Base-by-base conservation (phyloP, 441 rosid species). In the Macaranga tanarius region DNA sequence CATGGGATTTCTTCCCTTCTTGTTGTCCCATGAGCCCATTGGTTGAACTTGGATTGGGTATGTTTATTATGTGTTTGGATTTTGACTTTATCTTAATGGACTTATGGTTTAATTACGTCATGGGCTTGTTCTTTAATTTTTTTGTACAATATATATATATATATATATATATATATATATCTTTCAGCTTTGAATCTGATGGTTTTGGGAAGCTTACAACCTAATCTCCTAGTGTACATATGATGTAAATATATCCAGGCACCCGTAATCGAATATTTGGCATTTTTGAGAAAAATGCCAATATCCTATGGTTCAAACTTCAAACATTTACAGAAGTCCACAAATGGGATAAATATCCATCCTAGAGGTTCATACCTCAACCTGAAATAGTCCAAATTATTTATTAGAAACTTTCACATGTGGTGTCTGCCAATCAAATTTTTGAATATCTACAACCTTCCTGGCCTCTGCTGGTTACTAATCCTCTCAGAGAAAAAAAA, bases 401-500 rank as follows among this genome's bases (percentile, higher is more conserved):
- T 62, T 31, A 44, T 60, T 11, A 10, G 10, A 25, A 58, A 12
- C 28, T 25, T 55, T 25, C 61, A 22, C 38, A 31, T 31, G 38
- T 31, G 38, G 38, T 31, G 38, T 31, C 38, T 31, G 38, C 38
- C 1, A 57, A 57, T 57, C 40, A 25, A 58, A 25, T 20, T 63
- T 44, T 63, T 42, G 52, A 42, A 63, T 51, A 60, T 60, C 64
- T 45, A 61, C 9, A 17, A 34, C 6, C 65, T 61, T 34, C 62
- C 11, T 22, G 7, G 11, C 63, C 20, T 59, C n/a, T 59, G 40
- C 38, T 26, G n/a, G 8, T 34, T 61, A 22, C 65, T 34, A 19
- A 16, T 60, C 40, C 47, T 8, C 26, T 19, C 9, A 38, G 10
- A 34, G 34, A 17, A 19, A 2, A 61, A 38, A 17, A 9, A 34